Evolutionary conservation across 345 rosid genomes (phyloP).

Genomic region (Arabis hirsuta): DNA sequence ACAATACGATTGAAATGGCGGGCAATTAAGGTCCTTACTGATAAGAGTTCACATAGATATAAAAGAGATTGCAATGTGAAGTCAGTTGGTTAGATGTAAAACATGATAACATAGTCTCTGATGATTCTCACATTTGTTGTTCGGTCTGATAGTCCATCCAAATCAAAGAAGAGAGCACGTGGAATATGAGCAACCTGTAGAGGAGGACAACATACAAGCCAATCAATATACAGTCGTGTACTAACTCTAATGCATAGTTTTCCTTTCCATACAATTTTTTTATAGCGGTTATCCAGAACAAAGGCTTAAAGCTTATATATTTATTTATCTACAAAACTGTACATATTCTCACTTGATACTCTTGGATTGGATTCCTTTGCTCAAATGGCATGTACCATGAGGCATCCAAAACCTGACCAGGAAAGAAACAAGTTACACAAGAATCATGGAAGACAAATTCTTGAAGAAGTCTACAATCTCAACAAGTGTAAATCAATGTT

Average conservation of each 20-base stretch:
- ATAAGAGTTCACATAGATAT: not conserved
- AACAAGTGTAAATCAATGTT: conserved; percentile 5
- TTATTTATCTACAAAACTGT: conserved; percentile 15
- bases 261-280: not conserved
- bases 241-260: conserved; percentile 3
- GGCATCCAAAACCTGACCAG: conserved; percentile 79
- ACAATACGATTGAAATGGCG: not conserved
- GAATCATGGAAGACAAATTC: conserved; percentile 11
- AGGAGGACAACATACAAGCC: conserved; percentile 23
- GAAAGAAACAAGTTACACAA: conserved; percentile 24
- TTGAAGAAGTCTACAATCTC: conserved; percentile 1
- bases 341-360: conserved; percentile 68
- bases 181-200: conserved; percentile 95
- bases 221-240: conserved; percentile 27
- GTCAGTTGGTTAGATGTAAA: conserved; percentile 6
- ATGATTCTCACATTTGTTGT: conserved; percentile 58
- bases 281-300: not conserved
- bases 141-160: conserved; percentile 86
- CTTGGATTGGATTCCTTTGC: conserved; percentile 91
- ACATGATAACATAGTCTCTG: not conserved
- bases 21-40: conserved; percentile 10
- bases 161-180: conserved; percentile 89
- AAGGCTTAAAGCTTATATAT: conserved; percentile 25
- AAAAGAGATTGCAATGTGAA: conserved; percentile 20
- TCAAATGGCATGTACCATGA: conserved; percentile 99